These are phyloP conservation scores for Tetrapisispora pingtungensis DNA, from an alignment of 805 yeast genomes.

Conservation along the genomic window DNA sequence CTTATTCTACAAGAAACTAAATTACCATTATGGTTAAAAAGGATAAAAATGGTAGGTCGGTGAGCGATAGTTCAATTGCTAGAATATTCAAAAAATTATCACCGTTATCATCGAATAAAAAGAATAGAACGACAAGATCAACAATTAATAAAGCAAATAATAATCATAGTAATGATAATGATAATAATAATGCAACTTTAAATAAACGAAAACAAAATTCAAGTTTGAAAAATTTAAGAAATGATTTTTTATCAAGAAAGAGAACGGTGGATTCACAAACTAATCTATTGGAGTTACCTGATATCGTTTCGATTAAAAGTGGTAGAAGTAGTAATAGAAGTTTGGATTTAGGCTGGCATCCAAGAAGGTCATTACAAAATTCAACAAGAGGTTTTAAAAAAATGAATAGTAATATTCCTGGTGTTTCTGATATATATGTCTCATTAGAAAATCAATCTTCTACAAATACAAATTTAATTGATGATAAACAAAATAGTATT, in stretches of 20 bases:
- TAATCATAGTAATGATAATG: neutral
- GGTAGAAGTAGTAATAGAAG: conserved; percentile 7
- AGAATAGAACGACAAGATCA: neutral
- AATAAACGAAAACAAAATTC: neutral
- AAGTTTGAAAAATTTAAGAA: neutral
- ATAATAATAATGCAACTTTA: neutral
- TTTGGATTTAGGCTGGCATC: conserved; percentile 3
- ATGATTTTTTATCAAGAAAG: neutral
- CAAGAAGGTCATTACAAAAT: conserved; percentile 16
- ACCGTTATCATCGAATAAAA: neutral
- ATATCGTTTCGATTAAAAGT: conserved; percentile 18
- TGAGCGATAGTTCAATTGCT: conserved; percentile 9
- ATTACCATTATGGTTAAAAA: neutral
- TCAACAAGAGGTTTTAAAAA: conserved; percentile 14
- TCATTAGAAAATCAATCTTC: conserved; percentile 8
- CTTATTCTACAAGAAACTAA: too few relatives aligned
- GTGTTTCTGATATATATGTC: conserved; percentile 16
- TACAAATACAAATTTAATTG: neutral
- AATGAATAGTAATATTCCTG: conserved; percentile 4
- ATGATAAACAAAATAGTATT: neutral
- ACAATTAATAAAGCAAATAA: neutral
- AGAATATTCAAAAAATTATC: conserved; percentile 5
- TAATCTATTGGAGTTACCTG: conserved; percentile 16
- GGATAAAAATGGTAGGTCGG: conserved; percentile 3
- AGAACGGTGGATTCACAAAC: neutral